phyloP scores from a whole-genome alignment of 805 yeast genomes.

The Wickerhamiella occidentalis region DNA sequence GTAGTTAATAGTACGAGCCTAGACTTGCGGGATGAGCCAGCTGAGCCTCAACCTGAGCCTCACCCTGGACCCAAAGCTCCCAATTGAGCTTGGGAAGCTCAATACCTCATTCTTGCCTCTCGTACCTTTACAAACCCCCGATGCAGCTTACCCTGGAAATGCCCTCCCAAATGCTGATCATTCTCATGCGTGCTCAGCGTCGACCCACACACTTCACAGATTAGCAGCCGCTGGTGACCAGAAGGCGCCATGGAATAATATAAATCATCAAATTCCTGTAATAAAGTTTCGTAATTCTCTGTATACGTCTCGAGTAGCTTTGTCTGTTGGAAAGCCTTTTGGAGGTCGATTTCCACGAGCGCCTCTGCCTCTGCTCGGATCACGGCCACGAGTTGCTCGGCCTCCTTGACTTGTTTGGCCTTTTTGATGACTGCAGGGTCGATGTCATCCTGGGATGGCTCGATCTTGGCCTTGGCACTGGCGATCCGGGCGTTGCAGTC shows the following conservation, averaged over 20 bases:
- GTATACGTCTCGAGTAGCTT: slow-evolving; percentile 35
- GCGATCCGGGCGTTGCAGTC: slow-evolving; percentile 58
- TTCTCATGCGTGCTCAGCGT: slow-evolving; percentile 74
- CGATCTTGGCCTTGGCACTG: slow-evolving; percentile 50
- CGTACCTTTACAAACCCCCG: slow-evolving; percentile 71
- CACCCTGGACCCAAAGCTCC: too few relatives aligned
- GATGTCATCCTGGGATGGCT: slow-evolving; percentile 35
- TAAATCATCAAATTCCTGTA: slow-evolving; percentile 30
- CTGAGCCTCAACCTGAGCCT: too few relatives aligned
- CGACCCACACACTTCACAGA: slow-evolving; percentile 83
- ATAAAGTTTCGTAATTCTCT: slow-evolving; percentile 15
- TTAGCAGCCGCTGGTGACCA: slow-evolving; percentile 82
- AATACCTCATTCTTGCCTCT: too few relatives aligned
- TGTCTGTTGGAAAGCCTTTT: slow-evolving; percentile 51
- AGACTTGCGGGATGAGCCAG: too few relatives aligned
- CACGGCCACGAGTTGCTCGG: slow-evolving; percentile 37
- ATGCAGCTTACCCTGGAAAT: slow-evolving; percentile 79
- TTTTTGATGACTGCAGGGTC: slow-evolving; percentile 28
- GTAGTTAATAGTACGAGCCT: too few relatives aligned
- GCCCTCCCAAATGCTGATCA: slow-evolving; percentile 80
- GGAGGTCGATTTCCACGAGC: neutral
- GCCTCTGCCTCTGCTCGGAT: slow-evolving; percentile 33
- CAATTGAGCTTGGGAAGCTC: too few relatives aligned
- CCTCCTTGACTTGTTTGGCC: slow-evolving; percentile 19
- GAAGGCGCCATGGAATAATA: slow-evolving; percentile 54